These are phyloP conservation scores for Neonectria coccinea DNA, from an alignment of 2,329 filamentous ascomycete species.

Conservation along the genomic window DNA sequence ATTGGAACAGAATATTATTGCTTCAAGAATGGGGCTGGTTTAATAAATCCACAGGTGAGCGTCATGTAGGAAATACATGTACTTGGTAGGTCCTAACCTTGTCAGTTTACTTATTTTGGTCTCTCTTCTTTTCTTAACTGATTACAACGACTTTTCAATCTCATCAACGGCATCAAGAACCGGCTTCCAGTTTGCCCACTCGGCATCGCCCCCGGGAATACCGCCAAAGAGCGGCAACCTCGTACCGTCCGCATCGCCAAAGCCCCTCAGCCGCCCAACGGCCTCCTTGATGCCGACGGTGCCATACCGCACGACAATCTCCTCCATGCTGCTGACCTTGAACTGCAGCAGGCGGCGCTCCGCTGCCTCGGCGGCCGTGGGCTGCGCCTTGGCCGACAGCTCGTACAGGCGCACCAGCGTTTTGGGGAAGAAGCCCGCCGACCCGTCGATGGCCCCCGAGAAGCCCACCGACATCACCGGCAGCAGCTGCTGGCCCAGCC, in stretches of 20 bases:
- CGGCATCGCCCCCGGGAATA: conserved; percentile 66
- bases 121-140: not conserved
- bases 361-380: conserved; percentile 55
- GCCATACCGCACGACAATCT: conserved; percentile 69
- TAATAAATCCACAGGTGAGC: not conserved
- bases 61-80: not conserved
- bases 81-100: not conserved
- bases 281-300: conserved; percentile 76
- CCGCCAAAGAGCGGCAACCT: conserved; percentile 69
- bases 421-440: conserved; percentile 73
- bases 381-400: conserved; percentile 50
- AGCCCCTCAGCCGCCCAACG: conserved; percentile 66
- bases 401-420: conserved; percentile 69
- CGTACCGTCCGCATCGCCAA: conserved; percentile 70
- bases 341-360: conserved; percentile 70
- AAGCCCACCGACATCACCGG: conserved; percentile 69
- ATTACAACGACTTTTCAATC: conserved; percentile 52
- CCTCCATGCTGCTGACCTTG: conserved; percentile 70
- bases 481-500: conserved; percentile 73
- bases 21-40: not conserved
- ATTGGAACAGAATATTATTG: too few species aligned
- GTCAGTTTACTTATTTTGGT: not conserved
- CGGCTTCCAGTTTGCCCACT: conserved; percentile 67
- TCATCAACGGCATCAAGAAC: conserved; percentile 57
- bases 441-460: conserved; percentile 71